Evolutionary conservation across 106 monocot species (phyloP).

Genomic region (Cymbidium sinense): DNA sequence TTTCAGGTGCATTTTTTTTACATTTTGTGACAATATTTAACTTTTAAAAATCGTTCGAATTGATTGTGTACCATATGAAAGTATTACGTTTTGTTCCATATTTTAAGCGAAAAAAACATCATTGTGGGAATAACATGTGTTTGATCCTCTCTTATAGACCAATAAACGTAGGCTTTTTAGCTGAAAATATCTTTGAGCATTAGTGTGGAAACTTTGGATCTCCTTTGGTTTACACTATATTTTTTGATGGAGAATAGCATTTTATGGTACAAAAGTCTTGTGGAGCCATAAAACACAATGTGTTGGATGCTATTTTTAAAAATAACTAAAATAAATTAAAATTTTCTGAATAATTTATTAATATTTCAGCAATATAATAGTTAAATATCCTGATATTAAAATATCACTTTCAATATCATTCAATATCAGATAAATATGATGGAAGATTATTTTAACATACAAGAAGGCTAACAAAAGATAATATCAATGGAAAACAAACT

Average conservation of each 20-base stretch:
- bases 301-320: too few relatives aligned
- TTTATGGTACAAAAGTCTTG: too few relatives aligned
- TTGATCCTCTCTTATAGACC: not conserved
- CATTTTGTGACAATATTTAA: not conserved
- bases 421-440: too few relatives aligned
- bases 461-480: too few relatives aligned
- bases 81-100: not conserved
- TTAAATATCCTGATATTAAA: too few relatives aligned
- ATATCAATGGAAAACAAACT: too few relatives aligned
- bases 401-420: too few relatives aligned
- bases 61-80: not conserved
- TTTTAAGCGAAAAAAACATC: not conserved
- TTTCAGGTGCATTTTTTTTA: constrained; percentile 42
- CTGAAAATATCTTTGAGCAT: not conserved
- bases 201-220: not conserved
- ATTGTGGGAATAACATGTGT: not conserved
- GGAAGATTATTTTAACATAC: too few relatives aligned
- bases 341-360: too few relatives aligned
- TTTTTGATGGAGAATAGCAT: not conserved
- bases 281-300: too few relatives aligned
- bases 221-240: not conserved
- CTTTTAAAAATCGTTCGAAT: not conserved
- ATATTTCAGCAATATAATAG: too few relatives aligned
- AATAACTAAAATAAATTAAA: too few relatives aligned
- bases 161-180: not conserved